These are phyloP conservation scores for Corynespora cassiicola DNA, from an alignment of 2,329 filamentous ascomycete species.

Conservation along the genomic window DNA sequence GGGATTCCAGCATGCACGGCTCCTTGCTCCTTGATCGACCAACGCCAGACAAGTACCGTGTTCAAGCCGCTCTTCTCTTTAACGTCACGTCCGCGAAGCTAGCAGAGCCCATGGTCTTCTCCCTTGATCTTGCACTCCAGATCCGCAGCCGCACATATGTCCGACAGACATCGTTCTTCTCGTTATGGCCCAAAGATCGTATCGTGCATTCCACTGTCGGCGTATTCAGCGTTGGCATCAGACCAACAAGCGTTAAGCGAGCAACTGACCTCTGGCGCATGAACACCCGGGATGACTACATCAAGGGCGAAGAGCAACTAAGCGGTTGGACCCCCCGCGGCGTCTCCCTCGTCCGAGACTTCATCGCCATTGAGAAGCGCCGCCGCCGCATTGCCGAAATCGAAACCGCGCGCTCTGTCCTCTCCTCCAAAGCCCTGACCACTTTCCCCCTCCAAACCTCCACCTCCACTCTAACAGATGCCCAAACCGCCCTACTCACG, in stretches of 20 bases:
- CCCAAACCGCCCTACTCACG: constrained; percentile 51
- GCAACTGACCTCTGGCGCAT: constrained; percentile 95
- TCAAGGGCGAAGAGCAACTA: constrained; percentile 92
- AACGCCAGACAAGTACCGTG: constrained; percentile 89
- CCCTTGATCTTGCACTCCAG: constrained; percentile 80
- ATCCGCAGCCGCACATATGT: constrained; percentile 85
- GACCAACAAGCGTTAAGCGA: constrained; percentile 87
- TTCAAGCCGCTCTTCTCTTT: constrained; percentile 88
- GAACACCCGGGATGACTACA: constrained; percentile 92
- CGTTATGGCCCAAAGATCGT: constrained; percentile 78
- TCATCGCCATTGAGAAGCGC: constrained; percentile 76
- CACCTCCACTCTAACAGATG: constrained; percentile 26
- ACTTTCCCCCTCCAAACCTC: constrained; percentile 25
- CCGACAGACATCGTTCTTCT: constrained; percentile 81
- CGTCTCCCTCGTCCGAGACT: constrained; percentile 90
- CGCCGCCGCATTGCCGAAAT: constrained; percentile 79
- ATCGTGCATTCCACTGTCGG: constrained; percentile 86
- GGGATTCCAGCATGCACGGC: constrained; percentile 93
- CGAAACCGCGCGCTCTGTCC: constrained; percentile 72
- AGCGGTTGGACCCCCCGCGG: constrained; percentile 86
- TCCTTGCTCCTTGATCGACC: constrained; percentile 93
- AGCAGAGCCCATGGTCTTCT: constrained; percentile 87
- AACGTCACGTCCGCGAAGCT: constrained; percentile 83
- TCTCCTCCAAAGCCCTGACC: constrained; percentile 60
- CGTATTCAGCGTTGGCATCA: constrained; percentile 85